Evolutionary conservation across 2,329 filamentous ascomycete genomes (phyloP), one percentile per base, ranked within the genome.

Genomic region (Ilyonectria sp.): DNA sequence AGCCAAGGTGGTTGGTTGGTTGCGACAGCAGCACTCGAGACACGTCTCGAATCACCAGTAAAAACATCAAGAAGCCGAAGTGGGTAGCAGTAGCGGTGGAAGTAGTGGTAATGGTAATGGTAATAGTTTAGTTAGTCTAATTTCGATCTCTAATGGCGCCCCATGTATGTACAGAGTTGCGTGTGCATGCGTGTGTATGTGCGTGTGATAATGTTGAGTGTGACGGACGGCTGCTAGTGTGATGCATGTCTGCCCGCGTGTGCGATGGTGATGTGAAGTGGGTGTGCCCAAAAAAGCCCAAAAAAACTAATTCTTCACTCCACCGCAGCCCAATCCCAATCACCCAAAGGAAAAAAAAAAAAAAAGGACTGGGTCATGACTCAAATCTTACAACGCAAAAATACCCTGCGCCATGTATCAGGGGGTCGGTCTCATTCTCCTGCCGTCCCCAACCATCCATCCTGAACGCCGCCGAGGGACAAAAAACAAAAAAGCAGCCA

Each of bases 91-190:
- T 43, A 47, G 29, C 40, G 47, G 60, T 49, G 23, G 60, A 55
- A 19, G 54, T 46, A 67, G 11, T 17, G 26, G 19, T 17, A 44
- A 11, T 35, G 33, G 53, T 44, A 23, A 59, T 49, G n/a, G 23
- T 35, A 29, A 46, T 70, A 65, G 54, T 73, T 72, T 74, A 74
- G 46, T 74, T 74, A 73, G 52, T 74, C 72, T 74, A 73, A 55
- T 61, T 73, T 59, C 56, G 57, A 40, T 67, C 47, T 63, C 55
- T 60, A 61, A 53, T 59, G 59, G 67, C 69, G 67, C 69, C 66
- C 50, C 43, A 55, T 65, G n/a, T 69, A 72, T 75, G 67, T 74
- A 71, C 68, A 73, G 64, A 56, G 44, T 52, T 44, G 65, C 67
- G 61, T 68, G 60, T 53, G 52, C 61, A 57, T 31, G 8, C 3